phyloP scores from a whole-genome alignment of 2,329 filamentous ascomycete genomes.

The Fusarium agapanthi region DNA sequence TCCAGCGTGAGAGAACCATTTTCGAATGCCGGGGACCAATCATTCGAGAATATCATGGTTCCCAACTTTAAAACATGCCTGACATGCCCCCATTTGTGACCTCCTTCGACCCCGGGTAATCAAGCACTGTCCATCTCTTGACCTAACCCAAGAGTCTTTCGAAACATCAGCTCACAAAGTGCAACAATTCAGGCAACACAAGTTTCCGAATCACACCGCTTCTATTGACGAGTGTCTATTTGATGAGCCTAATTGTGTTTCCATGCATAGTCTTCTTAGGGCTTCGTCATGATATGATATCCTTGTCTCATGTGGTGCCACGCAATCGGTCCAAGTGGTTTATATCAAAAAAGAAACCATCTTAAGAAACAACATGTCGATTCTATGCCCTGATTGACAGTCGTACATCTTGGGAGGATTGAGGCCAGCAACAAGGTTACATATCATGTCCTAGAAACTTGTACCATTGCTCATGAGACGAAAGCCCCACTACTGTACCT shows the following conservation, averaged over 20 bases:
- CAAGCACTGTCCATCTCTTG: conserved; percentile 30
- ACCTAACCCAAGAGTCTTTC: conserved; percentile 18
- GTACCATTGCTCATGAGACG: not conserved
- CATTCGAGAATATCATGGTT: not conserved
- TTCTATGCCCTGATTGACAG: no score
- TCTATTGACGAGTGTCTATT: not conserved
- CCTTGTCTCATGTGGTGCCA: conserved; percentile 31
- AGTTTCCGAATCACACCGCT: conserved; percentile 24
- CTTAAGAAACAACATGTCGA: no score
- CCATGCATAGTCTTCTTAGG: not conserved
- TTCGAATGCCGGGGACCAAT: conserved; percentile 2
- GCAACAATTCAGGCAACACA: conserved; percentile 9
- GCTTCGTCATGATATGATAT: not conserved
- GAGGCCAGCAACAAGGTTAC: not conserved
- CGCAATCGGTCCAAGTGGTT: conserved; percentile 11
- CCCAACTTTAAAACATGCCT: conserved; percentile 4
- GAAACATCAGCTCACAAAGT: conserved; percentile 23
- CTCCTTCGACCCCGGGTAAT: conserved; percentile 17
- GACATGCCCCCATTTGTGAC: conserved; percentile 4
- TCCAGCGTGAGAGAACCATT: not conserved
- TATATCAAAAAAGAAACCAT: not conserved
- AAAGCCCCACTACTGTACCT: not conserved
- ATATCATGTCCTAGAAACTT: not conserved
- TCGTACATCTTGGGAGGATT: no score
- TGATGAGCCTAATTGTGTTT: conserved; percentile 2